Evolutionary conservation across 768 basidiomycete species (phyloP).

Genomic region (Russula ochroleuca): DNA sequence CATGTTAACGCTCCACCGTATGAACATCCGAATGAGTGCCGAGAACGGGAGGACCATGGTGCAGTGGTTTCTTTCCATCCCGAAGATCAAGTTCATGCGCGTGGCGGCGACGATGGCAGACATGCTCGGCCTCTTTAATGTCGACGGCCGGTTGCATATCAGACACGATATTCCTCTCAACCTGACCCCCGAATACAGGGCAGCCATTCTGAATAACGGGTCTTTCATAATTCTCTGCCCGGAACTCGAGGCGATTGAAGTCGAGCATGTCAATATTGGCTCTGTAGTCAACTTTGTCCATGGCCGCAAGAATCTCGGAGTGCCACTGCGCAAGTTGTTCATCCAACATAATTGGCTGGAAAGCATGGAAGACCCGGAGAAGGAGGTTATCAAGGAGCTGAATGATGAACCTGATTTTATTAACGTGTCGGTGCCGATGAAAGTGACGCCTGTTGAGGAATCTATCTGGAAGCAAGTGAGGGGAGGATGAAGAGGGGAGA

Average conservation of each 20-base stretch:
- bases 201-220: constrained; percentile 1
- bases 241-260: constrained; percentile 19
- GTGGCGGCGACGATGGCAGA: constrained; percentile 2
- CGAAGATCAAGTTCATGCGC: constrained; percentile 38
- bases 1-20: constrained; percentile 49
- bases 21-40: constrained; percentile 37
- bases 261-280: constrained; percentile 1
- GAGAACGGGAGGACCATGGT: constrained; percentile 37
- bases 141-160: constrained; percentile 21
- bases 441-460: constrained; percentile 10
- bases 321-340: constrained; percentile 20
- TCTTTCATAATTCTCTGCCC: constrained; percentile 13
- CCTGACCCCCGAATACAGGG: constrained; percentile 1
- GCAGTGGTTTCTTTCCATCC: constrained; percentile 57
- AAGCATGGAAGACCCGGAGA: constrained; percentile 6
- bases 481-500: not conserved
- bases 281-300: constrained; percentile 3
- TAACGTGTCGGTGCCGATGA: constrained; percentile 1
- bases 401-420: constrained; percentile 2
- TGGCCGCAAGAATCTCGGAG: constrained; percentile 2
- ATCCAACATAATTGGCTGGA: constrained; percentile 9
- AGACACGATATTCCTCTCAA: constrained; percentile 17
- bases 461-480: constrained; percentile 13
- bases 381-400: not conserved
- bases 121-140: constrained; percentile 5